Evolutionary conservation across 257 asterid genomes (phyloP), one percentile per base, ranked within the genome.

Genomic region (Dorcoceras hygrometricum): DNA sequence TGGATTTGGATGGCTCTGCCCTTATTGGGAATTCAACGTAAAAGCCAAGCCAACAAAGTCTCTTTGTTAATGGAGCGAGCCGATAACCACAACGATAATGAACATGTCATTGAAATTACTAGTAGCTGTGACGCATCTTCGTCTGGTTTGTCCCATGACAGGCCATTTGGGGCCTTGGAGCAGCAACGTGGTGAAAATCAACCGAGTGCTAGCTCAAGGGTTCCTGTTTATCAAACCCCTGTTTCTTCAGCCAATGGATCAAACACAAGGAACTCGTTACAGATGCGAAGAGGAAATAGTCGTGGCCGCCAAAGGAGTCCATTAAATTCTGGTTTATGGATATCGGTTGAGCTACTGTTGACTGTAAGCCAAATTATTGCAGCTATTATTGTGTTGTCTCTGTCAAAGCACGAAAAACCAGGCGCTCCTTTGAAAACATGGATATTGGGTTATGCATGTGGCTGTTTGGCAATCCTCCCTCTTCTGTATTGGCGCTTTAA

Each of bases 361-460:
- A 88, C 95, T 19, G 77, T 86, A 59, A 82, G 90, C 82, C 97
- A 93, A 80, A 83, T 93, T 58, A 70, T 90, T 77, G 97, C 97
- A 57, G 94, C 99, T 50, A 31, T 85, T 76, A 76, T 81, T 48
- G 95, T 93, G 43, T 77, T 90, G 79, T 81, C 88, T 74, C 61
- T 90, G 72, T 82, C 99, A 16, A 81, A 77, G 77, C 75, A 87
- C 62, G 99, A 93, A 80, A 86, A 83, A 63, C 95, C 99, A 7
- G 90, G 60, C 8, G 86, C 96, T 58, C 99, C 99, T 22, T 79
- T 93, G 70, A 79, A 73, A 67, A 79, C 78, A 6, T 93, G 98
- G 99, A 76, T 93, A 28, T 74, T 78, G 39, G 96, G 97, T 65
- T 93, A 93, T 84, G 96, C 97, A 20, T 84, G 88, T 76, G 99